A percentile compares a stretch with the other conserved stretches of the same genome.
phyloP scores from a whole-genome alignment of 768 basidiomycete genomes.

The Coprinellus micaceus region DNA sequence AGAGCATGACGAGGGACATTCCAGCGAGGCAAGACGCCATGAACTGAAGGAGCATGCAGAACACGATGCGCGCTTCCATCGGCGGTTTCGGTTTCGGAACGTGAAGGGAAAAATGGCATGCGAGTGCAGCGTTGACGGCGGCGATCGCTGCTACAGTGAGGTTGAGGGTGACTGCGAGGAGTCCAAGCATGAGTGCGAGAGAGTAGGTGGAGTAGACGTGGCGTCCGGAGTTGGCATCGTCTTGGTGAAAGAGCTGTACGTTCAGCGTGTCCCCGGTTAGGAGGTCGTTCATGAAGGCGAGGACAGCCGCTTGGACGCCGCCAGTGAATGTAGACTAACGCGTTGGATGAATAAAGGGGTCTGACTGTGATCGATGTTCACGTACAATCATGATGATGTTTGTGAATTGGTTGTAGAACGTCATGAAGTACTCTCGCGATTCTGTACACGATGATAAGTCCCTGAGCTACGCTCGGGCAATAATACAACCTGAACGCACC shows the following conservation, averaged over 20 bases:
- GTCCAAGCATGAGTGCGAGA: slow-evolving; percentile 1
- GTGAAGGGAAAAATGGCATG: slow-evolving; percentile 1
- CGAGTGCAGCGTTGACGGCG: slow-evolving; percentile 1
- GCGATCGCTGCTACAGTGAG: neutral
- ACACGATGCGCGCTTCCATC: neutral
- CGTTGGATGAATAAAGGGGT: neutral
- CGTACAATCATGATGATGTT: neutral
- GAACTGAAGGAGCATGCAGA: slow-evolving; percentile 2
- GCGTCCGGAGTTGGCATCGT: neutral
- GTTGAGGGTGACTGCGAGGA: neutral
- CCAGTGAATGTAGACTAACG: neutral
- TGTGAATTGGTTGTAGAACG: neutral
- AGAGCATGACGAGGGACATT: neutral
- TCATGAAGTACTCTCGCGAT: neutral
- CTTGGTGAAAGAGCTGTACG: neutral
- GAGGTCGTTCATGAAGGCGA: slow-evolving; percentile 1
- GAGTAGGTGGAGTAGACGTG: neutral
- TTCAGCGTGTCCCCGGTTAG: neutral
- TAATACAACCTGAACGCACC: too few relatives aligned
- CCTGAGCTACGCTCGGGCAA: too few relatives aligned
- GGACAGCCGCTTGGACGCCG: neutral
- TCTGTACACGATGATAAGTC: too few relatives aligned
- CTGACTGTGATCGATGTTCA: too few relatives aligned
- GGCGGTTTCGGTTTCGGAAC: neutral
- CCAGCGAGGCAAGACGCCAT: neutral